Evolutionary conservation across 2,329 filamentous ascomycete species (phyloP), one percentile per base, ranked within the genome.

Genomic region (Gliomastix tumulicola): DNA sequence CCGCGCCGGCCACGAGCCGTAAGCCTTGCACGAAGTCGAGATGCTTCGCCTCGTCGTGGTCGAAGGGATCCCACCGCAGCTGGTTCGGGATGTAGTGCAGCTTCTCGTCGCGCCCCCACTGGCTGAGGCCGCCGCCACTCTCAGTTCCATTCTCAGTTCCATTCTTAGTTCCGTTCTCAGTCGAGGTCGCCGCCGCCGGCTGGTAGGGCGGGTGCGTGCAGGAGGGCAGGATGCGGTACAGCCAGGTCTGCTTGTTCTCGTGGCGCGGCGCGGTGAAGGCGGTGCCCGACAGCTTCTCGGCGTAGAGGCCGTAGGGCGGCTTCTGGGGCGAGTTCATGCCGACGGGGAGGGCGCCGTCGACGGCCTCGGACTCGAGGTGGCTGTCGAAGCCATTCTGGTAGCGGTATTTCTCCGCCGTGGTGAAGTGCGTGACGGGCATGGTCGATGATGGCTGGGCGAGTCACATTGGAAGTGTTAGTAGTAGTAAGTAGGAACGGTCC

Each of bases 241-340:
- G 69, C 81, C 82, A 86, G 28, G 80, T 71, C 54, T 85, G 81
- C 50, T 76, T 76, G 59, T 84, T 86, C 39, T 82, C 73, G 53
- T 76, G 67, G 20, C 83, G 68, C 1, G 82, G 80, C 2, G 80
- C 78, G 5, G 81, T 85, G 54, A 87, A 87, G 21, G 82, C 69
- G 3, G 79, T 84, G 7, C 82, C 82, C 0, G 81, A 84, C 30
- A 86, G 69, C 64, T 84, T 84, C 62, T 94, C 88, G 20, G 86
- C 79, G 61, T 92, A 92, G 20, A 94, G 76, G 1, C 86, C 87
- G 45, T 79, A 77, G 0, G 84, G 73, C 0, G 80, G 80, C 53
- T 88, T 87, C 56, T 94, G 87, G 0, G 88, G 88, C 4, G 84
- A 87, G 66, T 94, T 94, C 30, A 81, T 74, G 34, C 74, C 86